phyloP scores from a whole-genome alignment of 2,329 filamentous ascomycete genomes.

The Penicillium crustosum region DNA sequence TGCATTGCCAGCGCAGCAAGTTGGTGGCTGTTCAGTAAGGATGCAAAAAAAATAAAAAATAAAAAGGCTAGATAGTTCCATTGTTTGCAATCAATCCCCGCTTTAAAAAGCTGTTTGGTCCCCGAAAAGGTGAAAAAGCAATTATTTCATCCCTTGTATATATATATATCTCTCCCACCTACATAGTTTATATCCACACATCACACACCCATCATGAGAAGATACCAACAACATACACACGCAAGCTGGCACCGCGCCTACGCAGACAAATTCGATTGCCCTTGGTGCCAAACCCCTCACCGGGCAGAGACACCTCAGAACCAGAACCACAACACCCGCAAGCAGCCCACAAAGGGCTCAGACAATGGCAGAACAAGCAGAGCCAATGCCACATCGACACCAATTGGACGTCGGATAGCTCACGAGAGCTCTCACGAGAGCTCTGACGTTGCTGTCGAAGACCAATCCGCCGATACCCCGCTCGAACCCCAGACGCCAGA shows the following conservation, averaged over 20 bases:
- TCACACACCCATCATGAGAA: neutral
- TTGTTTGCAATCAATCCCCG: neutral
- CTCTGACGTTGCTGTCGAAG: neutral
- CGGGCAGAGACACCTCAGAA: neutral
- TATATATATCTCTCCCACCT: neutral
- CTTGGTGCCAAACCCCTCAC: constrained; percentile 4
- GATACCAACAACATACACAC: constrained; percentile 12
- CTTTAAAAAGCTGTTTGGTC: constrained; percentile 4
- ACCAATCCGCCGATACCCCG: neutral
- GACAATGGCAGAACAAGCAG: neutral
- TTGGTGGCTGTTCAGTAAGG: constrained; percentile 7
- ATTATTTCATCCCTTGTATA: neutral
- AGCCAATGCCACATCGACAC: neutral
- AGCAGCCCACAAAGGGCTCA: neutral
- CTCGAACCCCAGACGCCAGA: constrained; percentile 1
- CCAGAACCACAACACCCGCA: neutral
- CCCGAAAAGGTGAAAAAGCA: neutral
- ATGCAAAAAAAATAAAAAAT: neutral
- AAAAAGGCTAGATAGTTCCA: constrained; percentile 6
- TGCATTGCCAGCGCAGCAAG: constrained; percentile 8
- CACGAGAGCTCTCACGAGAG: neutral
- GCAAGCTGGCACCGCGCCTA: constrained; percentile 10
- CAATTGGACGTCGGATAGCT: neutral
- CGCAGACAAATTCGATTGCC: constrained; percentile 6
- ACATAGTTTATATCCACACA: neutral